phyloP scores from a whole-genome alignment of 495 filamentous ascomycete genomes.

The Penicillium herquei region DNA sequence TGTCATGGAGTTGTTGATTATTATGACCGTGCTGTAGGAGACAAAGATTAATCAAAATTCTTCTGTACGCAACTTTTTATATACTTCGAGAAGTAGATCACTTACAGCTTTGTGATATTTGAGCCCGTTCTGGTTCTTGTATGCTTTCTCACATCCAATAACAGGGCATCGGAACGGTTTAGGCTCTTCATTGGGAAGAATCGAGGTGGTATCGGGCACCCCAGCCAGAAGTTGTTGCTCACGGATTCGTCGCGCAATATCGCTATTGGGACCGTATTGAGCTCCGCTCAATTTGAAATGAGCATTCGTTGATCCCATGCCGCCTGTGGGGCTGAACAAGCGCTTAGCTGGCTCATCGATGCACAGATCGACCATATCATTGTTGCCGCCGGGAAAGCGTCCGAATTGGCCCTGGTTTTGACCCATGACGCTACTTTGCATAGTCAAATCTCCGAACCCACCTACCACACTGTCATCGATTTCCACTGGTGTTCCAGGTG shows the following conservation, averaged over 20 bases:
- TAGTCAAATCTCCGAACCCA: slow-evolving; percentile 48
- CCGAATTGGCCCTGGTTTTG: slow-evolving; percentile 52
- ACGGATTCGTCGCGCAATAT: slow-evolving; percentile 65
- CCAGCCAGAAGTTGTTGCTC: slow-evolving; percentile 73
- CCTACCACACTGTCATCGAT: slow-evolving; percentile 59
- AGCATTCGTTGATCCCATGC: slow-evolving; percentile 64
- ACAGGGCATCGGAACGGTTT: slow-evolving; percentile 98
- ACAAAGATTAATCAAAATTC: slow-evolving; percentile 8
- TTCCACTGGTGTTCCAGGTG: slow-evolving; percentile 69
- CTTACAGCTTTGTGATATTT: slow-evolving; percentile 79
- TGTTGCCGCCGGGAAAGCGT: slow-evolving; percentile 41
- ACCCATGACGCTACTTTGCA: slow-evolving; percentile 58
- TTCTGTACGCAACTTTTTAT: background rate
- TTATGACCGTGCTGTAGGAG: slow-evolving; percentile 79
- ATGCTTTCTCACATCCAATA: slow-evolving; percentile 98
- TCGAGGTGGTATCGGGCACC: slow-evolving; percentile 53
- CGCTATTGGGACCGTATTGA: slow-evolving; percentile 71
- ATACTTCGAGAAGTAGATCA: slow-evolving; percentile 10
- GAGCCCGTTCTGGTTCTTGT: slow-evolving; percentile 98
- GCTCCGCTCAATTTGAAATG: slow-evolving; percentile 69
- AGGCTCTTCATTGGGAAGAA: slow-evolving; percentile 65
- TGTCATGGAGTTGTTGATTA: slow-evolving; percentile 92
- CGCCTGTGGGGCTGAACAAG: slow-evolving; percentile 81
- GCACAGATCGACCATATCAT: slow-evolving; percentile 67
- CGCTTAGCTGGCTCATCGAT: slow-evolving; percentile 96